Base-by-base conservation (phyloP, 495 filamentous ascomycete species). In the Xylaria palmicola region DNA sequence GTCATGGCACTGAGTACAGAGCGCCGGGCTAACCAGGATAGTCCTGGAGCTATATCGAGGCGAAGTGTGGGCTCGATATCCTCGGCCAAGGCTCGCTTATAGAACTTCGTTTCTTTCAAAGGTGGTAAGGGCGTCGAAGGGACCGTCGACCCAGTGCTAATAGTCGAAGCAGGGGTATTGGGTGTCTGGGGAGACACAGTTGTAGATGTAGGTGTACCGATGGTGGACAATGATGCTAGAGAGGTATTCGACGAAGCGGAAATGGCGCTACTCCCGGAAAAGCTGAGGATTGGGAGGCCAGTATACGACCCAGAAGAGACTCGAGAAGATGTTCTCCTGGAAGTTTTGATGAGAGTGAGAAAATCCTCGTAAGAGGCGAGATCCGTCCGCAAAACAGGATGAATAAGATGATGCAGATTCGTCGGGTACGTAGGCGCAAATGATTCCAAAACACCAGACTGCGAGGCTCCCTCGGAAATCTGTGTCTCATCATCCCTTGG, bases 11-110 rank as follows among this genome's bases (percentile, higher is more conserved):
- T 88, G 45, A 96, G 66, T 2, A 97, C 91, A 26, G 86, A 88
- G 45, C 94, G 86, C 29, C 93, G 87, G 24, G 90, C 91, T 24
- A 98, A 83, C 91, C 93, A 98, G 20, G 91, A 95, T 37, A 98
- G 85, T 0, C 93, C 92, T 0, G 94, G 93, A 0, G 94, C 91
- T 5, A 83, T 81, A 74, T 98, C 94, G 4, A 98, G 83, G 40
- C 94, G 85, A 19, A 98, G 75, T 0, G 94, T 96, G 2, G 94
- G 94, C 74, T 98, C 94, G 55, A 98, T 89, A 74, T 98, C 94
- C 72, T 98, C 94, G 53, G 84, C 78, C 12, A 97, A 73, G 6
- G 83, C 85, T 20, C 94, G 86, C 74, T 98, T 98, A 75, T 92
- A 98, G 72, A 97, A 98, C 62, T 88, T 89, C 3, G 89, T 91